Evolutionary conservation across 768 basidiomycete species (phyloP).

Genomic region (Sarcodon aspratus): DNA sequence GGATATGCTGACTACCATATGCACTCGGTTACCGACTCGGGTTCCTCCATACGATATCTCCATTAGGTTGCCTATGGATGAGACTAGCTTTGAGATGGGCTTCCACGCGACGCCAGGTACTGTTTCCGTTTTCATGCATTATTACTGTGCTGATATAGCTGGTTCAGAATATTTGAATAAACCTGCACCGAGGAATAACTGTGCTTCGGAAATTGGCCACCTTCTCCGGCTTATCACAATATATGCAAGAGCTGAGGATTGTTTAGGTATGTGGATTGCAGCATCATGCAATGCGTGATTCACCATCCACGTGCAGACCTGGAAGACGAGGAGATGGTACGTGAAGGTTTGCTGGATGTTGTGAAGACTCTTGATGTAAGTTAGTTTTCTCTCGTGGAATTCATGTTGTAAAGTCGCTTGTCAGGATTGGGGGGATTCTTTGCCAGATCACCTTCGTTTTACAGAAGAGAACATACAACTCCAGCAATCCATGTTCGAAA

Average conservation of each 20-base stretch:
- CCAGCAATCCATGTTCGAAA: slow-evolving; percentile 71
- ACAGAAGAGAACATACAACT: slow-evolving; percentile 56
- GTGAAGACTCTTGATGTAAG: neutral
- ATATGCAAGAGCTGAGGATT: slow-evolving; percentile 47
- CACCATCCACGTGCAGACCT: slow-evolving; percentile 4
- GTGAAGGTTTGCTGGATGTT: slow-evolving; percentile 4
- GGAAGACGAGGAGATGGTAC: slow-evolving; percentile 4
- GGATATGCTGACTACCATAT: slow-evolving; percentile 34
- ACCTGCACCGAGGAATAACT: slow-evolving; percentile 45
- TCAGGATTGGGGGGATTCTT: slow-evolving; percentile 53
- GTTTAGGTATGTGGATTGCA: slow-evolving; percentile 29
- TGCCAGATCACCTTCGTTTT: slow-evolving; percentile 65
- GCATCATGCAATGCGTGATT: neutral
- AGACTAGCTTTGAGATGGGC: slow-evolving; percentile 64
- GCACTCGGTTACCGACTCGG: slow-evolving; percentile 22
- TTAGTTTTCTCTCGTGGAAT: neutral
- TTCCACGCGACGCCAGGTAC: slow-evolving; percentile 5
- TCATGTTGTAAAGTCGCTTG: neutral
- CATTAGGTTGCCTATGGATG: slow-evolving; percentile 62
- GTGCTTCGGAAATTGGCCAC: slow-evolving; percentile 67
- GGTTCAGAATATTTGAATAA: slow-evolving; percentile 56
- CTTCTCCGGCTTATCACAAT: slow-evolving; percentile 59
- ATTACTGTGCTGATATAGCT: neutral
- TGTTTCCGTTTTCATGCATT: neutral
- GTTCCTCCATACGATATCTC: slow-evolving; percentile 10